Base-by-base conservation (phyloP, 345 rosid species). In the Populus deltoides region DNA sequence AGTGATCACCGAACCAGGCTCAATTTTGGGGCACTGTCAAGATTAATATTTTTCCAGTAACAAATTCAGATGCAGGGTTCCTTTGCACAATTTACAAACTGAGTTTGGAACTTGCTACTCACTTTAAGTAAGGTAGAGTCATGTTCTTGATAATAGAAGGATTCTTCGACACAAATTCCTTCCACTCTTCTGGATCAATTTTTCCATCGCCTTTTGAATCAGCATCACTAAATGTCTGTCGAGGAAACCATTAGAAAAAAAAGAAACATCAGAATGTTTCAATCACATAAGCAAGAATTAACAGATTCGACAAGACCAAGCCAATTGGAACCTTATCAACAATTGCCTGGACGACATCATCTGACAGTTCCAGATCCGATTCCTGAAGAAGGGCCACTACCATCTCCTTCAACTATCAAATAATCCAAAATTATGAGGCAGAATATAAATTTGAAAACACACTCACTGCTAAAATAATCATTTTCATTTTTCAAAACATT, bases 111-210 rank as follows among this genome's bases (percentile, higher is more conserved):
- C 65, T 29, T 38, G 77, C 36, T 43, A 85, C 90, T 90, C 70
- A 95, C 99, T 88, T 91, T 25, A 95, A 83, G 81, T 91, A 92
- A 2, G 99, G 97, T 38, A 95, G 88, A 33, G 97, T 92, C 98
- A 93, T 95, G 89, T 92, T 95, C 90, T 88, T 95, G 77, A 93
- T 83, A 38, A 95, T 89, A 65, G 97, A 91, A 0, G 99, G 99
- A 75, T 90, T 73, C 84, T 81, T 89, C 7, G 78, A 83, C 63
- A 91, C 97, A 45, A 90, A 91, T 27, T 88, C 92, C 79, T 89
- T 89, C 98, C 99, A 95, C 77, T 95, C 99, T 80, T 91, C 97
- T 38, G 61, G 63, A 78, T 95, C 97, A 16, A 95, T 93, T 85
- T 79, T 96, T 29, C 94, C 98, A 43, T 93, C 97, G 5, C 87